Conservation (phyloP, 2,329 filamentous ascomycete species). For the Periconia digitata region DNA sequence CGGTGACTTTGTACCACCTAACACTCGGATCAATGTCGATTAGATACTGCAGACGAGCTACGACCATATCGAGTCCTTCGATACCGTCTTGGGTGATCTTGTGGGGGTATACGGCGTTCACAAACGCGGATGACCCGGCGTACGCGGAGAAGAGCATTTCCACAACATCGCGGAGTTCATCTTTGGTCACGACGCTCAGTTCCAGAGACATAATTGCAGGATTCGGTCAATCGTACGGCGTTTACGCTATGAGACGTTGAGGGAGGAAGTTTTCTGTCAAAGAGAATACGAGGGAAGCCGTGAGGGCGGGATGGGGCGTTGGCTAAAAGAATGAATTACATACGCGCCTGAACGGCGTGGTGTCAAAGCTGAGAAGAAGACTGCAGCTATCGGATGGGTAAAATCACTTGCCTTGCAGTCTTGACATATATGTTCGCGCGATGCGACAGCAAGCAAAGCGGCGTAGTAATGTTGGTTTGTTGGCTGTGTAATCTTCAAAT, state of each 20-base stretch:
- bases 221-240: neutral
- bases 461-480: no score
- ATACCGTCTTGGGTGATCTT: slow-evolving; percentile 2
- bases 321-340: neutral
- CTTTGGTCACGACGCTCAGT: neutral
- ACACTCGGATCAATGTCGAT: slow-evolving; percentile 2
- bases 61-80: slow-evolving; percentile 4
- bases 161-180: slow-evolving; percentile 1
- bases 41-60: slow-evolving; percentile 3
- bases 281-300: neutral
- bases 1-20: slow-evolving; percentile 9
- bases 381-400: neutral
- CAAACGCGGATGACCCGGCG: slow-evolving; percentile 3
- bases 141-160: slow-evolving; percentile 3
- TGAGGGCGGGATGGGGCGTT: neutral
- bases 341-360: neutral
- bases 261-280: neutral
- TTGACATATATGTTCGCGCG: no score
- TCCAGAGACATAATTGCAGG: slow-evolving; percentile 1
- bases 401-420: no score
- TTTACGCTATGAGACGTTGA: neutral
- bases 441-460: no score
- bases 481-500: no score
- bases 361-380: neutral
- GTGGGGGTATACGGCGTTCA: slow-evolving; percentile 4